Evolutionary conservation across 164 flowering plant genomes (phyloP), one percentile per base, ranked within the genome.

Genomic region (Macadamia integrifolia): DNA sequence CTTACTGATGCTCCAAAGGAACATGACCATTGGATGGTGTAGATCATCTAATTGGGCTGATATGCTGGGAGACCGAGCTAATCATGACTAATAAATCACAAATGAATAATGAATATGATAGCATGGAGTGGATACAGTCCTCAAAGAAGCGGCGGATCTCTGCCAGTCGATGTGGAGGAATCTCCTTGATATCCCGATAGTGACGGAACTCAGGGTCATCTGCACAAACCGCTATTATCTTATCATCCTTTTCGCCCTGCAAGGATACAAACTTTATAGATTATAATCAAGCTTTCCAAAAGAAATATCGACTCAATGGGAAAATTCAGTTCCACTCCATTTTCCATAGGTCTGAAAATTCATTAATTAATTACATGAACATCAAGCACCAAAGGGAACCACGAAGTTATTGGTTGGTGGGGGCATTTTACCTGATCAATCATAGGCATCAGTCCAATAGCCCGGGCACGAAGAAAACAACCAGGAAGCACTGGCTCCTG

Each of bases 71-170:
- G 40, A 35, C 40, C 40, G 3, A 2, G 40, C 40, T 35, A 35
- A 35, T 35, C 40, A 35, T 35, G 40, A 35, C 40, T 35, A 35
- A 35, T 2, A 35, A 35, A 23, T 23, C 23, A 35, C 5, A 35
- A 35, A 5, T 35, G 5, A 35, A 35, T 0, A 35, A 35, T 14
- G 11, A 10, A 53, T 53, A 23, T 23, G 23, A 23, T 23, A 23
- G 2, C 1, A 4, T 4, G 15, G 57, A 11, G 57, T 14, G 80
- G 77, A 79, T 85, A 87, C 91, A 85, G 67, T 87, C 88, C 81
- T 87, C 91, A 80, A 87, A 87, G 78, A 87, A 87, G 55, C 91
- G 88, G 0, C 91, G 86, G 59, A 87, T 87, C 79, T 87, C 91
- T 64, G 84, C 64, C n/a, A 87, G 77, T 31, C 88, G 91, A 69